Evolutionary conservation across 1,139 yeast species (phyloP), one percentile per base, ranked within the genome.

Genomic region (Suhomyces choctaworum): DNA sequence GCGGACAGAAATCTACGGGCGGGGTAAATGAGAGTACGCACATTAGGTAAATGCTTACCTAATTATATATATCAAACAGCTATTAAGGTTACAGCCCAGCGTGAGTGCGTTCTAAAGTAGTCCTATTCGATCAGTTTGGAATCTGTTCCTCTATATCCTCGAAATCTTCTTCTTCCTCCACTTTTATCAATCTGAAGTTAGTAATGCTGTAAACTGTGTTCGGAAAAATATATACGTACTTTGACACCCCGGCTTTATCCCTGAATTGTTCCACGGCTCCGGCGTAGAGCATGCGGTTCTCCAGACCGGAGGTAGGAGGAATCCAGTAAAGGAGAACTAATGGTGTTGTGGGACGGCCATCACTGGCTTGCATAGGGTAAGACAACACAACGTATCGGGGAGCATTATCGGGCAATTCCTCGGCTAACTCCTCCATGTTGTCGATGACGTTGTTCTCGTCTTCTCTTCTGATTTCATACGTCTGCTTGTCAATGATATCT

Each of bases 181-280:
- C 48, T 48, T 78, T 80, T 33, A 80, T 62, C 31, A 79, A 61
- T 47, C 76, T 60, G 49, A 7, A 9, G 67, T 62, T 61, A 62
- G 67, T 62, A 54, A 13, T 25, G 15, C 11, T n/a, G 21, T 12
- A 11, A 14, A 9, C 25, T 16, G 6, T 17, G 20, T 6, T 8
- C 6, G 7, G 20, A 4, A 10, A 15, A 10, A n/a, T 9, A 10
- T 25, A 46, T 50, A 74, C 80, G 40, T 58, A 73, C 79, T 75
- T 77, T 25, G 79, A 66, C 10, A 84, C 90, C 10, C 92, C 90
- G 12, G 95, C 86, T 51, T 82, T 82, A 36, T 76, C 81, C 55
- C 92, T 72, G 43, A 89, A 74, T 48, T 82, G 63, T 53, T 89
- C 96, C 17, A 86, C 76, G 1, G 95, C 95, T 2, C 94, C 95